Conservation (phyloP, 2,329 filamentous ascomycete genomes). For the Geosmithia morbida region DNA sequence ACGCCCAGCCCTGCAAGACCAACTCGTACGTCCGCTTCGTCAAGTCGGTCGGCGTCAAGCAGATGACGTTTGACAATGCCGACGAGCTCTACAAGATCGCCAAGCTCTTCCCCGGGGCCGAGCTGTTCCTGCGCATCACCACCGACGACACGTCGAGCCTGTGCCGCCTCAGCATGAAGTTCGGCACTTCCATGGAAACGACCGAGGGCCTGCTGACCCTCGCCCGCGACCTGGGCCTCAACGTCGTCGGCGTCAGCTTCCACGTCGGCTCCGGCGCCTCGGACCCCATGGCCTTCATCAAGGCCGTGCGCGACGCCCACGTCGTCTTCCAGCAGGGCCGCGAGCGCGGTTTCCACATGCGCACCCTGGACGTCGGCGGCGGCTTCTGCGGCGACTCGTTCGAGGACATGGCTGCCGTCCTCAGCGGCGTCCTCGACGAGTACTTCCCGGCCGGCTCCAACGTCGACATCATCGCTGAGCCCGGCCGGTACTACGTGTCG, state of each 20-base stretch:
- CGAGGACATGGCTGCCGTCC: constrained; percentile 72
- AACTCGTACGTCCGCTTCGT: constrained; percentile 94
- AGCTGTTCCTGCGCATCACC: constrained; percentile 86
- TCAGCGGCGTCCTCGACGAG: constrained; percentile 67
- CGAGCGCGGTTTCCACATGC: constrained; percentile 62
- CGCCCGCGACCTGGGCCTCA: constrained; percentile 70
- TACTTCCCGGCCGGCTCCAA: constrained; percentile 64
- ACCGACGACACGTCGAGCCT: constrained; percentile 92
- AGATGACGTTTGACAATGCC: constrained; percentile 99
- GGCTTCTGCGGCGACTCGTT: constrained; percentile 88
- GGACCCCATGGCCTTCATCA: constrained; percentile 80
- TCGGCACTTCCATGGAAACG: constrained; percentile 77
- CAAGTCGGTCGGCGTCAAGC: constrained; percentile 68
- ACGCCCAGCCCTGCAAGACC: constrained; percentile 98
- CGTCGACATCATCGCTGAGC: constrained; percentile 85
- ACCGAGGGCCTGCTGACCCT: constrained; percentile 64
- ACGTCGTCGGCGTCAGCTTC: constrained; percentile 92
- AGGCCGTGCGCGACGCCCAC: constrained; percentile 81
- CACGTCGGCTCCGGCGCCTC: constrained; percentile 94
- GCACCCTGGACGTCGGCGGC: constrained; percentile 85
- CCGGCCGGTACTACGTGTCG: constrained; percentile 90
- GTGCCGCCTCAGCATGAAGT: constrained; percentile 94
- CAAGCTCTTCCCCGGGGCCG: constrained; percentile 74
- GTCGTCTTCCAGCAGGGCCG: constrained; percentile 76
- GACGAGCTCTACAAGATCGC: constrained; percentile 98